Conservation (phyloP, 148 eudicot genomes). For the Arctostaphylos glauca region DNA sequence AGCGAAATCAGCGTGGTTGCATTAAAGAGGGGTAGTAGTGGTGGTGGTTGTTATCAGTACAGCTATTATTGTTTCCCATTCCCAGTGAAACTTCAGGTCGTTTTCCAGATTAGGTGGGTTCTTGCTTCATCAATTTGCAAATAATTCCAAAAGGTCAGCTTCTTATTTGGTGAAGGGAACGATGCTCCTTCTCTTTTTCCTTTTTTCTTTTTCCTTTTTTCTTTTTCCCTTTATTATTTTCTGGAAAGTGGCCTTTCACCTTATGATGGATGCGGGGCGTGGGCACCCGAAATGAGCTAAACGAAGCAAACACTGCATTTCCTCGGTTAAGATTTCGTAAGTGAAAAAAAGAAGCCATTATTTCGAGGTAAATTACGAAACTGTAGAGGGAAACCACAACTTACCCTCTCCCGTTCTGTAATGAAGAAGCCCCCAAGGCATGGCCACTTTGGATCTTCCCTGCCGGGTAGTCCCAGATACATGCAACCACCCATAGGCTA, state of each 20-base stretch:
- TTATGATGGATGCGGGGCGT: not conserved
- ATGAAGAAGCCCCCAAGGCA: not conserved
- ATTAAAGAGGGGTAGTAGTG: not conserved
- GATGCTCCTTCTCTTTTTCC: not conserved
- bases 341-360: not conserved
- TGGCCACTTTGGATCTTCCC: not conserved
- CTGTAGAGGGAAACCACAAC: slow-evolving; percentile 12
- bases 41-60: not conserved
- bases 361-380: not conserved
- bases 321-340: not conserved
- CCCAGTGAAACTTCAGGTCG: not conserved
- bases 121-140: slow-evolving; percentile 1
- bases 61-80: not conserved
- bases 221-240: not conserved
- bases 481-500: not conserved
- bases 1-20: not conserved
- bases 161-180: slow-evolving; percentile 17
- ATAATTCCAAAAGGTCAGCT: not conserved
- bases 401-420: not conserved
- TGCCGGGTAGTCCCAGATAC: not conserved
- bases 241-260: not conserved
- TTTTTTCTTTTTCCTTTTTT: not conserved
- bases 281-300: not conserved
- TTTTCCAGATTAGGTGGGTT: not conserved
- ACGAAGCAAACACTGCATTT: not conserved